Evolutionary conservation across 208 protist genomes (phyloP).

Genomic region (Trypanosoma mega): DNA sequence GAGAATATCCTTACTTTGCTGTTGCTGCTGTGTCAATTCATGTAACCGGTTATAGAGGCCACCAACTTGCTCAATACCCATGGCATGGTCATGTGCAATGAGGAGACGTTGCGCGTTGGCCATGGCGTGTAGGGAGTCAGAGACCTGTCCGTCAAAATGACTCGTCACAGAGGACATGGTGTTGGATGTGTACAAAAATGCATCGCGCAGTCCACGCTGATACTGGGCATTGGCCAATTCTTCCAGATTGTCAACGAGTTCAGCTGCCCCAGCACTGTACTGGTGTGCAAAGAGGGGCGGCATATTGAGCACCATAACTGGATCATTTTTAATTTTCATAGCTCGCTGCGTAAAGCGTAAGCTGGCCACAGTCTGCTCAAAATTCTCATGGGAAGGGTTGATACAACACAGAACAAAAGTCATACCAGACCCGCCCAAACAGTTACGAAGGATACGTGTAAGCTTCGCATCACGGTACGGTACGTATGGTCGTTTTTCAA

Average conservation of each 20-base stretch:
- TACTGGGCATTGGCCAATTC: conserved; percentile 57
- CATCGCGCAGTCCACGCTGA: conserved; percentile 71
- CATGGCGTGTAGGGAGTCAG: conserved; percentile 65
- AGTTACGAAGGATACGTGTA: conserved; percentile 70
- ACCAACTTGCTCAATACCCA: conserved; percentile 65
- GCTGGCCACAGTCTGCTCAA: conserved; percentile 83
- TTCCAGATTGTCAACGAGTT: conserved; percentile 44
- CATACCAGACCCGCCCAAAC: conserved; percentile 82
- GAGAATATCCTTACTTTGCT: conserved; percentile 39
- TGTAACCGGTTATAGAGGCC: conserved; percentile 57
- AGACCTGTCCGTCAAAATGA: conserved; percentile 54
- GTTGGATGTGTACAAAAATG: conserved; percentile 56
- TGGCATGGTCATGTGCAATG: conserved; percentile 75
- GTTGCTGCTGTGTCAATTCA: conserved; percentile 33
- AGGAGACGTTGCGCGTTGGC: conserved; percentile 74
- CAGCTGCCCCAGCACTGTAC: conserved; percentile 52
- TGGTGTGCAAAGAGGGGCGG: conserved; percentile 84
- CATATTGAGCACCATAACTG: conserved; percentile 77
- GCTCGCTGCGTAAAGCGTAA: conserved; percentile 88
- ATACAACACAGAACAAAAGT: conserved; percentile 92
- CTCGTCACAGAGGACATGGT: conserved; percentile 52
- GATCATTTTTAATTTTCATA: conserved; percentile 90
- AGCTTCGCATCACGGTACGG: conserved; percentile 85
- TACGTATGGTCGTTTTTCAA: conserved; percentile 52
- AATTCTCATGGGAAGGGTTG: conserved; percentile 80